Base-by-base conservation (phyloP, 2,329 filamentous ascomycete species). In the Arthrobotrys megalospora region DNA sequence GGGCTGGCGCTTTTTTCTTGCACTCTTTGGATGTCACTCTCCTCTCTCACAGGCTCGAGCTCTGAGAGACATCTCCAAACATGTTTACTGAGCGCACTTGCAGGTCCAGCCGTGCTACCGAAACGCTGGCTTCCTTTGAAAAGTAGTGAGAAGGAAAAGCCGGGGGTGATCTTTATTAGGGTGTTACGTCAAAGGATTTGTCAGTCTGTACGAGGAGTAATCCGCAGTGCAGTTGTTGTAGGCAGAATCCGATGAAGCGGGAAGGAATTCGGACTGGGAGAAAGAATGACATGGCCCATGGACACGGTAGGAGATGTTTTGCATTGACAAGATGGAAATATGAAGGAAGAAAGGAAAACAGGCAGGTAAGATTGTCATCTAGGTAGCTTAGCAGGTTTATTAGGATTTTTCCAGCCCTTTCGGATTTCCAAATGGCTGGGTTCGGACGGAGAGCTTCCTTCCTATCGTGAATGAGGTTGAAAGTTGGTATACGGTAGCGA, bases 141-240 rank as follows among this genome's bases (percentile, higher is more conserved):
- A 16, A 66, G 32, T 19, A 55, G 53, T 38, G 32, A 58, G 34
- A 58, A 58, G 36, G 32, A 19, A 41, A 63, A 64, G 7, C 21
- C 53, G 7, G 38, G 66, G 66, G 36, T 21, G 36, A 38, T 19
- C 1, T 47, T 55, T 62, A 36, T 41, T 41, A 2, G 34, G 34
- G 32, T 16, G 55, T 43, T 60, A 70, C 66, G 55, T 53, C 32
- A 63, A 55, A 50, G 68, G 55, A 72, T 72, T 72, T 72, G 68
- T 65, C 68, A 72, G 55, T 41, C n/a, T 50, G 63, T 16, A 66
- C 47, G 21, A 47, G 43, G 19, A 69, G 24, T 63, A 53, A 60
- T 60, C 55, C 55, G 55, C 36, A 43, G 52, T 38, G 19, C 6
- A 32, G 12, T 11, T 45, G 14, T 45, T 7, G 14, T 24, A 71